Evolutionary conservation across 306 rosid species (phyloP), one percentile per base, ranked within the genome.

Genomic region (Geum urbanum): DNA sequence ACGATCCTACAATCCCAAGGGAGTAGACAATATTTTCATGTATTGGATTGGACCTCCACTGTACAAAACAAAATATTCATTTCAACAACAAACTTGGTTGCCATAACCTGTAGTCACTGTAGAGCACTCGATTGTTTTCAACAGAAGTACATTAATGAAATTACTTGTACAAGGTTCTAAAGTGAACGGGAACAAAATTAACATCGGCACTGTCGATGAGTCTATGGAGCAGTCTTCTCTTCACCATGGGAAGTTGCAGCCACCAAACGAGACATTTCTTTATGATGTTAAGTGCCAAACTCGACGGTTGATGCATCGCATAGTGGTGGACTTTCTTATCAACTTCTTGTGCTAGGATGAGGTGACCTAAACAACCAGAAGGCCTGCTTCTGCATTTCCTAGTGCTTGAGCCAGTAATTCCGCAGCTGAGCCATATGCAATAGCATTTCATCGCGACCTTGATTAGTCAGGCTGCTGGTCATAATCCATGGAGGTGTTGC

Each of bases 321-420:
- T 5, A 47, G 61, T 1, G 2, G 49, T 7, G 14, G 5, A 12
- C 6, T 56, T 20, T 37, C 24, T 8, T 6, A 66, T 5, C 55
- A 13, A 66, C 56, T 20, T 54, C 73, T 41, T n/a, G 60, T n/a
- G 40, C 50, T 39, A 18, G 19, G 63, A 52, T 53, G 20, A 46
- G 10, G 52, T 5, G 41, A 72, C 72, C 79, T 8, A 72, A 20
- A 39, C 18, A 49, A 63, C 47, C 32, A 16, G 37, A 62, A 66
- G 78, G 19, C 75, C 8, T 12, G 56, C 35, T 68, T 4, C 68
- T 39, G 13, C 19, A 24, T 22, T 22, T 47, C 49, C 79, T 85
- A 89, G 85, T 95, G 92, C 85, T 95, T 87, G 81, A 95, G 96
- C 99, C 99, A 95, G 84, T 95, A 95, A 75, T 87, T 91, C 49